Percentiles rank a stretch among this genome's conserved stretches.
These are phyloP conservation scores for Stagonosporopsis vannaccii DNA, from an alignment of 2,329 filamentous ascomycete genomes.

Conservation along the genomic window DNA sequence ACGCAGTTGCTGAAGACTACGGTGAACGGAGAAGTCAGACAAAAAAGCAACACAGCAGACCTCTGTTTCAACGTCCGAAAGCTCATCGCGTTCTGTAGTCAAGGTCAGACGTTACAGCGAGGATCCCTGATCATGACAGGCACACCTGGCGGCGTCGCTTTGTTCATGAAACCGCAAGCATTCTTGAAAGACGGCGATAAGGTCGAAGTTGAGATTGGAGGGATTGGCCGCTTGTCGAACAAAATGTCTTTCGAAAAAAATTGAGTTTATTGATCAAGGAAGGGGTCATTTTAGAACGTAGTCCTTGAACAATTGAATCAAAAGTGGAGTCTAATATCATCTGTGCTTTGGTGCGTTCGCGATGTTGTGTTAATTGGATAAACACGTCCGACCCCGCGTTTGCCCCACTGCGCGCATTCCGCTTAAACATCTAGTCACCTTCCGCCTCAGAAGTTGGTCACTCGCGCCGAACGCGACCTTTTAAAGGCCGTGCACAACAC, in stretches of 20 bases:
- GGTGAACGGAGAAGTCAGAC: slow-evolving; percentile 18
- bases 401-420: too few relatives aligned
- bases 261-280: too few relatives aligned
- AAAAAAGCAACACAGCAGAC: slow-evolving; percentile 9
- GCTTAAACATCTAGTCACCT: too few relatives aligned
- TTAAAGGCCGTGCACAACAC: too few relatives aligned
- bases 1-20: slow-evolving; percentile 6
- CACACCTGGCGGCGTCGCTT: slow-evolving; percentile 28
- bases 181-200: slow-evolving; percentile 26
- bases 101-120: slow-evolving; percentile 50
- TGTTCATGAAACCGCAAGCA: slow-evolving; percentile 26
- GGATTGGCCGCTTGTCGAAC: slow-evolving; percentile 19
- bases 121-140: slow-evolving; percentile 57
- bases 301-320: too few relatives aligned
- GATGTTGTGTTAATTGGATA: too few relatives aligned
- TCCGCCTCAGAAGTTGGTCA: too few relatives aligned
- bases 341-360: too few relatives aligned
- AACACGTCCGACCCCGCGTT: too few relatives aligned
- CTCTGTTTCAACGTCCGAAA: slow-evolving; percentile 32
- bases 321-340: too few relatives aligned
- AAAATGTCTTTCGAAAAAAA: slow-evolving; percentile 7
- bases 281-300: too few relatives aligned
- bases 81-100: slow-evolving; percentile 48
- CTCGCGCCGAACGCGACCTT: too few relatives aligned
- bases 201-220: slow-evolving; percentile 23